A percentile compares a stretch with the other conserved stretches of the same genome.
Conservation (phyloP, 441 rosid genomes). For the Erysimum pusillum region DNA sequence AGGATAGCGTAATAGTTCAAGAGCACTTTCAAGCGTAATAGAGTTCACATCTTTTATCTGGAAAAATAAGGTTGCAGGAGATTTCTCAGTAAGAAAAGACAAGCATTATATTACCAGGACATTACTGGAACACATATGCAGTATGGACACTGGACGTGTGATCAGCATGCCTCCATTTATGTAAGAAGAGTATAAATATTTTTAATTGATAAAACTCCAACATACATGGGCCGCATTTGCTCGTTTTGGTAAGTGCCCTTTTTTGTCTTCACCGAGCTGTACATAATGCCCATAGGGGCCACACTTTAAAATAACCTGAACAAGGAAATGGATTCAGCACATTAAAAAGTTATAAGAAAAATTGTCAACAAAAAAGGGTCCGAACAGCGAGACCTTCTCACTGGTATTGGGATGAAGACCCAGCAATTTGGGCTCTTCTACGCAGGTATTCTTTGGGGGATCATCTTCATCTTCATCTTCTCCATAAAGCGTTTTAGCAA, state of each 20-base stretch:
- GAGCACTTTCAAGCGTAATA: slow-evolving; percentile 78
- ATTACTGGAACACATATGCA: slow-evolving; percentile 21
- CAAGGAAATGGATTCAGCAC: slow-evolving; percentile 29
- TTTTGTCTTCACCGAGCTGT: slow-evolving; percentile 95
- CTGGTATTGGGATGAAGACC: slow-evolving; percentile 86
- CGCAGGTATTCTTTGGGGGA: slow-evolving; percentile 51
- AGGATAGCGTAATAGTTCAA: slow-evolving; percentile 82
- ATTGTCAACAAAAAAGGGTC: slow-evolving; percentile 28
- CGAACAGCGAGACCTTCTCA: slow-evolving; percentile 79
- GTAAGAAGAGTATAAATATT: slow-evolving; percentile 20
- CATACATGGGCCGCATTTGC: slow-evolving; percentile 83
- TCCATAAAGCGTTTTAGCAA: slow-evolving; percentile 85
- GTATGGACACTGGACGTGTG: slow-evolving; percentile 14
- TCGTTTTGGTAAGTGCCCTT: slow-evolving; percentile 79
- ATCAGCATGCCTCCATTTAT: slow-evolving; percentile 23
- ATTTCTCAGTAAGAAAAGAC: slow-evolving; percentile 15
- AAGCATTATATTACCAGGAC: slow-evolving; percentile 15
- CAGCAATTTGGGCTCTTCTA: slow-evolving; percentile 85
- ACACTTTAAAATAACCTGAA: slow-evolving; percentile 84
- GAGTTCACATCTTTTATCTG: slow-evolving; percentile 78
- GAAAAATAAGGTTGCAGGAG: slow-evolving; percentile 37
- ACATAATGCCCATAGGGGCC: slow-evolving; percentile 96
- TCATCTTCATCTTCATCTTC: slow-evolving; percentile 78
- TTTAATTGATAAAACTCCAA: slow-evolving; percentile 26
- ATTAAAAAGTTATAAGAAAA: slow-evolving; percentile 8